These are phyloP conservation scores for Melaleuca quinquenervia DNA, from an alignment of 345 rosid genomes.

Conservation along the genomic window DNA sequence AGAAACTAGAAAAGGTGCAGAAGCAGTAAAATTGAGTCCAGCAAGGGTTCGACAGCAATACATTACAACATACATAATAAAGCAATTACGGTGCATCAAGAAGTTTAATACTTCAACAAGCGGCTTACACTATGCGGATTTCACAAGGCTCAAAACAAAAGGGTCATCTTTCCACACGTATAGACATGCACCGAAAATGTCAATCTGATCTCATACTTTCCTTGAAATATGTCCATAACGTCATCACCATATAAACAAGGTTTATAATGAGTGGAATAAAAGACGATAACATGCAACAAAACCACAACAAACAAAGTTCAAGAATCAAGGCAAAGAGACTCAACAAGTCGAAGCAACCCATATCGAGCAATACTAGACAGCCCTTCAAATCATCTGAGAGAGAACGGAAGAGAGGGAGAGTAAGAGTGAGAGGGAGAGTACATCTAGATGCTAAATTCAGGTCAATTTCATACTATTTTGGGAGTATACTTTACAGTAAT, in stretches of 20 bases:
- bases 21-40: neutral
- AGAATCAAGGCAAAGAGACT: neutral
- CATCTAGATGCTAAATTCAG: neutral
- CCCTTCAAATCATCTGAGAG: neutral
- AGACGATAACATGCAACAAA: neutral
- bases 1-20: neutral
- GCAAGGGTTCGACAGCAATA: neutral
- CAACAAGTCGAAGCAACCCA: neutral
- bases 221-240: neutral
- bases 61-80: neutral
- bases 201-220: neutral
- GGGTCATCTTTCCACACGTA: neutral
- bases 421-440: neutral
- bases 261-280: neutral
- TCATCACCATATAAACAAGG: neutral
- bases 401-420: neutral
- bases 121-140: neutral
- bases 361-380: neutral
- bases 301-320: neutral
- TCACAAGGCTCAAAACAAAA: neutral
- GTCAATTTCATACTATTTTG: neutral
- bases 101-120: neutral
- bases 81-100: neutral
- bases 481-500: neutral
- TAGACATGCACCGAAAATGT: neutral